Base-by-base conservation (phyloP, 1,284 basidiomycete species). In the Spongispora temasekensis region DNA sequence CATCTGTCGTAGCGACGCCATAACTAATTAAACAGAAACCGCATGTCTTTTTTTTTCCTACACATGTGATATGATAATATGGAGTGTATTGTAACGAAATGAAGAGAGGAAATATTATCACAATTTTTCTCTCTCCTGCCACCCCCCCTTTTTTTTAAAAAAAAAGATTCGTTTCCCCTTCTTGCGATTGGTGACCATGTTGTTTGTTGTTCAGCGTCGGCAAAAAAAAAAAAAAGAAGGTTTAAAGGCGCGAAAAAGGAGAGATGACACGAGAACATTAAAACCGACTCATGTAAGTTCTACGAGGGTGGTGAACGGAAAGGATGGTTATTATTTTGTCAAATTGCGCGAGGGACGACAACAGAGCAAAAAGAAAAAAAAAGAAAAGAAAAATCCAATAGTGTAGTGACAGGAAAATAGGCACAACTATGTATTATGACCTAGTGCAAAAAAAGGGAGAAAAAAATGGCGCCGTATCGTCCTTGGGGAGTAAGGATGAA, bases 351-450 rank as follows among this genome's bases (percentile, higher is more conserved):
- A 28, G 25, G 27, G 53, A 27, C 9, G 63, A 61, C 60, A 61
- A 63, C 62, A 57, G 56, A 64, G 55, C 62, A 48, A 62, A 62
- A 68, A 69, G 69, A 73, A 75, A 69, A 62, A 62, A 73, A n/a
- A n/a, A n/a, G n/a, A 62, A 68, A 69, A 71, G 74, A 75, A 69
- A 62, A 62, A 73, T 74, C 72, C 62, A 75, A 65, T 25, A 51
- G 54, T 53, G 66, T 69, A 66, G 61, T 56, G 69, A 74, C 64
- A 65, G 66, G 57, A 59, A 72, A 30, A 56, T 60, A 64, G 62
- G 59, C 59, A 65, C 68, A 60, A 64, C 58, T 46, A 63, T 55
- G 68, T 61, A 71, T 74, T 71, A 74, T 59, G 67, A 74, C 70
- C 61, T 46, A 55, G 55, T 60, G 61, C 58, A 61, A 67, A 56